A percentile compares a stretch with the other conserved stretches of the same genome.
These are phyloP conservation scores for Chlorella variabilis DNA, from an alignment of 163 green algal genomes.

Conservation along the genomic window DNA sequence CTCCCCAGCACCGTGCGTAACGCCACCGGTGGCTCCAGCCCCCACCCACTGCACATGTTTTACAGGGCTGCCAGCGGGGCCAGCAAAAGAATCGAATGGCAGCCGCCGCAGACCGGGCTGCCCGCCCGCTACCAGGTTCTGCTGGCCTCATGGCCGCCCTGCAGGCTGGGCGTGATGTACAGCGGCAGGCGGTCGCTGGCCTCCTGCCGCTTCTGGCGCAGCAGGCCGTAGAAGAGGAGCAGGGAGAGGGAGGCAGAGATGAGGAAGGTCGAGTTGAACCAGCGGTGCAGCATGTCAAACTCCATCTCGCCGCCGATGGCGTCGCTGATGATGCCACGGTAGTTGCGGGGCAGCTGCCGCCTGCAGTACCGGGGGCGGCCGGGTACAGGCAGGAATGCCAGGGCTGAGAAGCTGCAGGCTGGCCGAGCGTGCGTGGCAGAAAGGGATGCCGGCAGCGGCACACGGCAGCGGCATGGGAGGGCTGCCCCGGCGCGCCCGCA, in stretches of 20 bases:
- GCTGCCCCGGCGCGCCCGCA: too few relatives aligned
- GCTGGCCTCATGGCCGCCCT: neutral
- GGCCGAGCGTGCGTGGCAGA: too few relatives aligned
- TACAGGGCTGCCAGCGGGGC: too few relatives aligned
- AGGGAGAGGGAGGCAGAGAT: conserved; percentile 71
- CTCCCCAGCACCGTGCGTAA: too few relatives aligned
- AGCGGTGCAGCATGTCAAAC: conserved; percentile 91
- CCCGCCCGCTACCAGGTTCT: conserved; percentile 9
- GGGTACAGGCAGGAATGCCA: neutral
- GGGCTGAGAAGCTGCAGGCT: too few relatives aligned
- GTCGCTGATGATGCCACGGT: conserved; percentile 62
- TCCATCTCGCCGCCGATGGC: conserved; percentile 90
- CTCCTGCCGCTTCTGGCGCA: conserved; percentile 31
- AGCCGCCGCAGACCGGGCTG: too few relatives aligned
- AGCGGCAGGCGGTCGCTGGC: conserved; percentile 40
- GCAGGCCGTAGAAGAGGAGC: conserved; percentile 62
- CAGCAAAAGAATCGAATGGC: too few relatives aligned
- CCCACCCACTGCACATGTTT: too few relatives aligned
- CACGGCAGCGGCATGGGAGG: neutral
- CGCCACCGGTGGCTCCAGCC: too few relatives aligned
- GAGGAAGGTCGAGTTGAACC: conserved; percentile 93
- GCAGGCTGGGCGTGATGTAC: conserved; percentile 17
- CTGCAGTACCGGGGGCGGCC: too few relatives aligned
- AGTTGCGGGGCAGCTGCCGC: conserved; percentile 37
- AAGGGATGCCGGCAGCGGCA: too few relatives aligned